Evolutionary conservation across 192 early-diverging fungal genomes (phyloP), one percentile per base, ranked within the genome.

Genomic region (Haplosporangium gracile): DNA sequence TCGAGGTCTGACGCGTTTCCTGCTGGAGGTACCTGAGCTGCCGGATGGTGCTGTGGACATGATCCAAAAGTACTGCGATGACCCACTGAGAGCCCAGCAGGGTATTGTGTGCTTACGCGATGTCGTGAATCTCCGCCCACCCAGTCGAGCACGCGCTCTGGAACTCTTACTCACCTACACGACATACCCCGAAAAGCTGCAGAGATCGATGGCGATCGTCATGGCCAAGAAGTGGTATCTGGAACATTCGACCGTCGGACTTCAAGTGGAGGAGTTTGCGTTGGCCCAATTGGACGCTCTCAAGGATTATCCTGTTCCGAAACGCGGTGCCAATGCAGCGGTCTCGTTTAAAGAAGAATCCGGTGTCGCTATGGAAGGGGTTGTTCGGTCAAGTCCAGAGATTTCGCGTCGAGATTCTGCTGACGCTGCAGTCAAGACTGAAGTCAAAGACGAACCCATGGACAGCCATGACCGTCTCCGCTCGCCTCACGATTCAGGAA

Each of bases 11-110:
- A 93, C 95, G 1, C 92, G 93, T 45, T 92, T 97, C 76, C 78
- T 97, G 78, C 77, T 97, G 22, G 96, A 97, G 47, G 94, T 93
- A 5, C 97, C 97, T 6, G 91, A 95, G 74, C 73, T 97, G 11
- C 88, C 91, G n/a, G 82, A 81, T 16, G 89, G 89, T 49, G 91
- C 93, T 0, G 88, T 97, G 18, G 91, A 93, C 10, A 82, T 94
- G 24, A 90, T 97, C 13, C 88, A 91, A 81, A 82, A 79, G 40
- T 95, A 92, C 80, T 94, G 93, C 72, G 94, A 95, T 74, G 93
- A 96, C 77, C 77, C 89, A 32, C 90, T 90, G 42, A 81, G 93
- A 40, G 84, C 79, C 0, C 84, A 86, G 43, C 39, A 81, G 3
- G 84, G 84, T 4, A 81, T 86, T 16, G 40, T 74, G 4, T 86